Percentiles rank a stretch among this genome's conserved stretches.
These are phyloP conservation scores for Terfezia claveryi DNA, from an alignment of 495 filamentous ascomycete genomes.

Conservation along the genomic window DNA sequence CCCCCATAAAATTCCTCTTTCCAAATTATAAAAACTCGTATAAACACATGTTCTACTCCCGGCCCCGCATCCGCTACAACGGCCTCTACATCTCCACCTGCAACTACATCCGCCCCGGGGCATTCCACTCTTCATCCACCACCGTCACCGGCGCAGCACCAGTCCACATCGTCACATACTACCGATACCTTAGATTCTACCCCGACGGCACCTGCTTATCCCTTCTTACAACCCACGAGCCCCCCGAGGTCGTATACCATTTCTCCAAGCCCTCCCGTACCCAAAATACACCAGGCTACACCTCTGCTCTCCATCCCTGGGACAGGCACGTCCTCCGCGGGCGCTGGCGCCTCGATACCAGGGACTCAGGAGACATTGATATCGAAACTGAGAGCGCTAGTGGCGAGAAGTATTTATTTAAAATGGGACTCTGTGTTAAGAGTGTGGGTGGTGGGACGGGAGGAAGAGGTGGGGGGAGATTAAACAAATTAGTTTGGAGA, in stretches of 20 bases:
- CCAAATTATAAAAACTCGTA: slow-evolving; percentile 27
- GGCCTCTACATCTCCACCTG: slow-evolving; percentile 91
- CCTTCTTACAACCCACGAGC: slow-evolving; percentile 57
- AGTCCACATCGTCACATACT: slow-evolving; percentile 92
- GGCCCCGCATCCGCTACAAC: slow-evolving; percentile 77
- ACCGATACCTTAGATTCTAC: slow-evolving; percentile 88
- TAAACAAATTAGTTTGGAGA: slow-evolving; percentile 73
- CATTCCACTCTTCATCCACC: slow-evolving; percentile 16
- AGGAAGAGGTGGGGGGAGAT: slow-evolving; percentile 34
- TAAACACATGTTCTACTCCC: slow-evolving; percentile 49
- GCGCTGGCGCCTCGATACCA: slow-evolving; percentile 24
- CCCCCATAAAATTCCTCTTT: slow-evolving; percentile 22
- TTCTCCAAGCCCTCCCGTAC: slow-evolving; percentile 26
- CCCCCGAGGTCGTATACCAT: slow-evolving; percentile 59
- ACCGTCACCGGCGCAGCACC: slow-evolving; percentile 28
- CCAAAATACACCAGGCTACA: slow-evolving; percentile 20
- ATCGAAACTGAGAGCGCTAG: slow-evolving; percentile 70
- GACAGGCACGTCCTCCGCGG: slow-evolving; percentile 7
- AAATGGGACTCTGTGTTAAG: slow-evolving; percentile 50
- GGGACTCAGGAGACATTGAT: slow-evolving; percentile 37
- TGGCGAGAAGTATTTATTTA: slow-evolving; percentile 50
- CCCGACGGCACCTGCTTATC: slow-evolving; percentile 65
- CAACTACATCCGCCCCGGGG: slow-evolving; percentile 75
- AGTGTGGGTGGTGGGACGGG: slow-evolving; percentile 26
- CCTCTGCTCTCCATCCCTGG: slow-evolving; percentile 16